phyloP scores from a whole-genome alignment of 192 early-diverging fungal genomes.

The Geranomyces michiganensis region DNA sequence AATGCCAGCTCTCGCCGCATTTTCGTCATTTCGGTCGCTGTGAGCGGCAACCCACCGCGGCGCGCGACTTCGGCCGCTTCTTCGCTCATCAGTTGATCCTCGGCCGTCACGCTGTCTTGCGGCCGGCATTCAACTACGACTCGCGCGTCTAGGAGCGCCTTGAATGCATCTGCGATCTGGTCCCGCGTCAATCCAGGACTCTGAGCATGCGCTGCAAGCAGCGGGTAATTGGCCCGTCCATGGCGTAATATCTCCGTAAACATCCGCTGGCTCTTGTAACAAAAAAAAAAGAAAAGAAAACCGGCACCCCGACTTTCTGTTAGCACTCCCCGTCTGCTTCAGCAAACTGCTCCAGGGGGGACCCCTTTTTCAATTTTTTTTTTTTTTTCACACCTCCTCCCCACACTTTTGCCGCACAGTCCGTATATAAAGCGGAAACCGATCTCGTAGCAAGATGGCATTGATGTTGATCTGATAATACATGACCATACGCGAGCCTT shows the following conservation, averaged over 20 bases:
- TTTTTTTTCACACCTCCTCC: slow-evolving; percentile 32
- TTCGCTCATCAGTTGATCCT: slow-evolving; percentile 37
- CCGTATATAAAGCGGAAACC: slow-evolving; percentile 41
- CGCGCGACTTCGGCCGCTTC: slow-evolving; percentile 39
- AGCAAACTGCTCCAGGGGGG: too few relatives aligned
- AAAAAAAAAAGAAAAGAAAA: too few relatives aligned
- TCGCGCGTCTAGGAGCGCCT: slow-evolving; percentile 23
- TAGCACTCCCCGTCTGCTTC: too few relatives aligned
- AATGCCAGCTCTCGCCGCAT: slow-evolving; percentile 27
- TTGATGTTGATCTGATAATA: slow-evolving; percentile 68
- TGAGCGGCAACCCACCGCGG: slow-evolving; percentile 41
- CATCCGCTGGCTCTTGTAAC: slow-evolving; percentile 8
- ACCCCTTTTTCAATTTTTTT: too few relatives aligned
- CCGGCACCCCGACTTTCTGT: too few relatives aligned
- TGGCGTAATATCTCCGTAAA: slow-evolving; percentile 30
- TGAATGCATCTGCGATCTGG: slow-evolving; percentile 31
- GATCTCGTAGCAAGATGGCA: slow-evolving; percentile 59
- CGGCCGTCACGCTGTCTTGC: slow-evolving; percentile 31
- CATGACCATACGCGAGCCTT: slow-evolving; percentile 60
- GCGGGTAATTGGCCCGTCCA: slow-evolving; percentile 35
- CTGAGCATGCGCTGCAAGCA: neutral
- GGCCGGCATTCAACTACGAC: slow-evolving; percentile 31
- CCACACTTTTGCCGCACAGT: slow-evolving; percentile 30
- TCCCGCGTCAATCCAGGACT: slow-evolving; percentile 18
- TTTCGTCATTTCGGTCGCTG: slow-evolving; percentile 49